Base-by-base conservation (phyloP, 768 basidiomycete species). In the Lenzites betulinus region DNA sequence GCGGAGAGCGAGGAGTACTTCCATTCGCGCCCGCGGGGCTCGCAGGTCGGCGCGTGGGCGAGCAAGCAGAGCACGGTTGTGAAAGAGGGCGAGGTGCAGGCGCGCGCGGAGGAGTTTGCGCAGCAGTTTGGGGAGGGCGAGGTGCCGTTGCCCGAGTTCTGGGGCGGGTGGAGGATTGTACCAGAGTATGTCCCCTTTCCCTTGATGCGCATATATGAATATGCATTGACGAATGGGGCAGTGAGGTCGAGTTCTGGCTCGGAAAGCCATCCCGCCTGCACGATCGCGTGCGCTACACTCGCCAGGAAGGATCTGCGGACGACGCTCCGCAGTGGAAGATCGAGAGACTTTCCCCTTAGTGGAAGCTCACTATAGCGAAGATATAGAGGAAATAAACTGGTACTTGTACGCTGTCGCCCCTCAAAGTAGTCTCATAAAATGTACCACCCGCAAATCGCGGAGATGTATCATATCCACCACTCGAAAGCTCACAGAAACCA, bases 201-300 rank as follows among this genome's bases (percentile, higher is more conserved):
- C 12, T 7, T 22, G 16, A 51, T 20, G 22, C 20, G 15, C n/a
- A n/a, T n/a, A n/a, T 26, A 26, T n/a, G 44, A 23, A 8, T 22
- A 9, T 25, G 18, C 20, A 23, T 38, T 54, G 39, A 42, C 25
- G 20, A 9, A 8, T 3, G 36, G 4, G 51, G 39, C 68, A 97
- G 95, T 60, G 96, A 98, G 76, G 81, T 98, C 51, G 96, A 98
- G 71, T 98, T 98, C 73, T 98, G 96, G 96, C 81, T 84, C n/a
- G 96, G 96, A 30, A 90, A 94, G 68, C 92, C 93, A n/a, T 95
- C 93, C 25, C 83, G 96, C 39, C 77, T 98, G 51, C 95, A 98
- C 66, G 95, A 98, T 73, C 87, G 95, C 44, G 84, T 96, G 61
- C 85, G 84, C 25, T 94, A 93, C 72, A 76, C 83, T 51, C 85